phyloP scores from a whole-genome alignment of 2,329 filamentous ascomycete genomes.

The Claviceps citrina region DNA sequence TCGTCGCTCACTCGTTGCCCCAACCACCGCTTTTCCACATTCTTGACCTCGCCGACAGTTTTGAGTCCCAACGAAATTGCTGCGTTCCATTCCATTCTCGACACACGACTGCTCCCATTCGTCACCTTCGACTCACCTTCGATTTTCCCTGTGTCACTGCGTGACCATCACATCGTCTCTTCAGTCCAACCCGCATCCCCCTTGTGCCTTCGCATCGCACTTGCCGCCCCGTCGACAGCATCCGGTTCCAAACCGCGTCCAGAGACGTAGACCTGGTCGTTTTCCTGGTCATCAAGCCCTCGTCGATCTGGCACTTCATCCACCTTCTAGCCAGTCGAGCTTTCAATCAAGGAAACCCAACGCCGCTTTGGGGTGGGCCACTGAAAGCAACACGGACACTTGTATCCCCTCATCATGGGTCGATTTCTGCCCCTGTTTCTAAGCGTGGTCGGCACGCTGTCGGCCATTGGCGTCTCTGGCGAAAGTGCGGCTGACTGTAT shows the following conservation, averaged over 20 bases:
- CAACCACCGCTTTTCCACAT: conserved; percentile 4
- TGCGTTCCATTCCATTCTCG: conserved; percentile 5
- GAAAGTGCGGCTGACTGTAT: conserved; percentile 14
- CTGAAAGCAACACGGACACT: background rate
- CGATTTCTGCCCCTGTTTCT: conserved; percentile 9
- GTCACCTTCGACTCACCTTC: background rate
- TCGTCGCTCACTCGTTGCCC: background rate
- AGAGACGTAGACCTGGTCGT: background rate
- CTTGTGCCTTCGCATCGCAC: background rate
- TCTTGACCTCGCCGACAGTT: conserved; percentile 2
- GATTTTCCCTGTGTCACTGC: conserved; percentile 3
- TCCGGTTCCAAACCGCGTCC: too few relatives aligned
- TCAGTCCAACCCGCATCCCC: too few relatives aligned
- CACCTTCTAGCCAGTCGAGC: background rate
- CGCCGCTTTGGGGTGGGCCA: background rate
- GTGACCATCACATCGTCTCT: conserved; percentile 2
- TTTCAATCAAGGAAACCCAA: too few relatives aligned
- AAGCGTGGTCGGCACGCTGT: conserved; percentile 16
- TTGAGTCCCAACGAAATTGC: background rate
- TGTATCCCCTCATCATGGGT: conserved; percentile 1
- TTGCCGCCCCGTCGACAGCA: background rate
- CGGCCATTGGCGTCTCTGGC: conserved; percentile 13
- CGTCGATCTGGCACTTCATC: too few relatives aligned
- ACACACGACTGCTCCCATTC: background rate
- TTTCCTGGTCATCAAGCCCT: too few relatives aligned